Evolutionary conservation across 1,284 basidiomycete genomes (phyloP), one percentile per base, ranked within the genome.

Genomic region (Mixia osmundae): DNA sequence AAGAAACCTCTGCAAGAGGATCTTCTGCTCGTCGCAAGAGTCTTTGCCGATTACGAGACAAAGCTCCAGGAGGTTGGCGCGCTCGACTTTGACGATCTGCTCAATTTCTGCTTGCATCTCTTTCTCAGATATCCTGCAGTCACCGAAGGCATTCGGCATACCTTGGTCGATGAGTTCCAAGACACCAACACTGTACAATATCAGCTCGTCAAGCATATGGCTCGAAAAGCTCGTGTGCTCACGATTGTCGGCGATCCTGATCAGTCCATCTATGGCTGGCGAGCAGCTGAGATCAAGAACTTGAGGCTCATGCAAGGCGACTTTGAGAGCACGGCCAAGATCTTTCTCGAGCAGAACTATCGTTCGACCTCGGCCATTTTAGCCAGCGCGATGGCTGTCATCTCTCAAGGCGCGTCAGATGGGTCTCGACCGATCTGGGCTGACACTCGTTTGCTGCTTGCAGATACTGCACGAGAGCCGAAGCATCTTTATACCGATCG

Each of bases 181-280:
- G 83, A 91, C 52, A 89, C 82, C 2, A 89, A 87, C 49, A 67
- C 63, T 2, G 72, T 72, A 5, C 82, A 89, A 54, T 87, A 83
- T 52, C 65, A 75, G 44, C 67, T 89, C 22, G 77, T 89, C 73
- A 63, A 59, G 39, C 61, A 66, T n/a, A 69, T 87, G 38, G 74
- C 71, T 0, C 50, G 12, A 12, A 34, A 34, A 16, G 24, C 23
- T 20, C 5, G 24, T 5, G 30, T 11, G 25, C 25, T 29, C 20
- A 83, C 75, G 4, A 67, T 87, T 25, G 82, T 91, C 3, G 83
- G 83, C 0, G 83, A 91, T 57, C 82, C 83, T 0, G 82, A 91
- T 55, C 82, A 89, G 52, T 80, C 77, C 4, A 87, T 83, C 30
- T 57, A 63, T 53, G 72, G 76, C 72, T 36, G 25, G 33, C 33